Evolutionary conservation across 345 rosid species (phyloP).

Genomic region (Syzygium oleosum): DNA sequence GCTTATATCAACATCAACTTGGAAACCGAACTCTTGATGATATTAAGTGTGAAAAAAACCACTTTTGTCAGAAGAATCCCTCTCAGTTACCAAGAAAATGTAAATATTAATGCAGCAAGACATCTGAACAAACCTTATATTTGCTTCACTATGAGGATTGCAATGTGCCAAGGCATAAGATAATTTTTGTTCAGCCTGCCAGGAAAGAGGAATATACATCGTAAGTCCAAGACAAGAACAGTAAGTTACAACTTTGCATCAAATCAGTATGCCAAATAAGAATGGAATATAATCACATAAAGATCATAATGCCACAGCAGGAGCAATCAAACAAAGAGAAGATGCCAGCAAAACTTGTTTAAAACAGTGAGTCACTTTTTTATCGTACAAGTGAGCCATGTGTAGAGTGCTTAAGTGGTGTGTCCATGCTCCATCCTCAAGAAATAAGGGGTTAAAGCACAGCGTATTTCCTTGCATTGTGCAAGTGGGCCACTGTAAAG

Average conservation of each 20-base stretch:
- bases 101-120: slow-evolving; percentile 2
- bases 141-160: slow-evolving; percentile 53
- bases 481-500: neutral
- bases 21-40: neutral
- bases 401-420: neutral
- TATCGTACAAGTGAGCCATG: neutral
- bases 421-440: neutral
- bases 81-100: neutral
- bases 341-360: neutral
- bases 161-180: slow-evolving; percentile 82
- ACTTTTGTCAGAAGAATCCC: neutral
- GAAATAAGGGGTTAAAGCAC: neutral
- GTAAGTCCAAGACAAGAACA: neutral
- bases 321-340: neutral
- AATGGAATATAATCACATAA: neutral
- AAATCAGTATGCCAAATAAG: neutral
- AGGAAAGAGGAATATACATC: neutral
- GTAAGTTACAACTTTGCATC: neutral
- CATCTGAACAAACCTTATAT: slow-evolving; percentile 58
- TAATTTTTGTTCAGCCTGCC: slow-evolving; percentile 90
- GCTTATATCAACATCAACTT: neutral
- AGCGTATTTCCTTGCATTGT: neutral
- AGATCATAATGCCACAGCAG: neutral
- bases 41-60: neutral
- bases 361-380: neutral